A percentile compares a stretch with the other conserved stretches of the same genome.
phyloP scores from a whole-genome alignment of 2,329 filamentous ascomycete genomes.

The Fonsecaea nubica region DNA sequence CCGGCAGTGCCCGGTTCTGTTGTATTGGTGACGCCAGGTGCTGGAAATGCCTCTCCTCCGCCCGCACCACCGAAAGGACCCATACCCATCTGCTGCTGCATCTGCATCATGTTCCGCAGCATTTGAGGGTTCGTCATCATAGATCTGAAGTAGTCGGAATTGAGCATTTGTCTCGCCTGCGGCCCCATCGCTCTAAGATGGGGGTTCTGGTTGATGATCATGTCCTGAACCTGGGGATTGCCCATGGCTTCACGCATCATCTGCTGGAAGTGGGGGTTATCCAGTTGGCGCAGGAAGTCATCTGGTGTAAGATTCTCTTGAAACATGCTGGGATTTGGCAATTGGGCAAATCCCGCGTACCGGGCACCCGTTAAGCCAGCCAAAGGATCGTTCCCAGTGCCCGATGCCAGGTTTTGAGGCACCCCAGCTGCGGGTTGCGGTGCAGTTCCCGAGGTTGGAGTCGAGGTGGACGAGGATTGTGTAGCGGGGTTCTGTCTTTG shows the following conservation, averaged over 20 bases:
- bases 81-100: conserved; percentile 71
- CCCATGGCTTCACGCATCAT: conserved; percentile 93
- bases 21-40: conserved; percentile 88
- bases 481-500: conserved; percentile 63
- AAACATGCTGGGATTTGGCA: conserved; percentile 87
- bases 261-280: conserved; percentile 84
- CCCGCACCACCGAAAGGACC: conserved; percentile 60
- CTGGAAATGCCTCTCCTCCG: conserved; percentile 72
- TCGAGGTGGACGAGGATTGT: conserved; percentile 53
- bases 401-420: conserved; percentile 56
- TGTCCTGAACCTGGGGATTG: conserved; percentile 92
- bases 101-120: conserved; percentile 79
- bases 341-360: conserved; percentile 88
- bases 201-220: conserved; percentile 92
- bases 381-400: conserved; percentile 80
- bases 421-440: conserved; percentile 46
- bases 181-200: conserved; percentile 74
- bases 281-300: conserved; percentile 80
- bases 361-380: conserved; percentile 89
- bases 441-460: conserved; percentile 37
- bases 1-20: conserved; percentile 53
- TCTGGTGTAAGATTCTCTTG: conserved; percentile 89
- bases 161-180: conserved; percentile 80
- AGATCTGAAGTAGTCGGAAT: conserved; percentile 83
- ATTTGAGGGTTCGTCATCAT: conserved; percentile 93